Evolutionary conservation across 371 early-diverging fungal species (phyloP).

Genomic region (Dipsacomyces acuminosporus): DNA sequence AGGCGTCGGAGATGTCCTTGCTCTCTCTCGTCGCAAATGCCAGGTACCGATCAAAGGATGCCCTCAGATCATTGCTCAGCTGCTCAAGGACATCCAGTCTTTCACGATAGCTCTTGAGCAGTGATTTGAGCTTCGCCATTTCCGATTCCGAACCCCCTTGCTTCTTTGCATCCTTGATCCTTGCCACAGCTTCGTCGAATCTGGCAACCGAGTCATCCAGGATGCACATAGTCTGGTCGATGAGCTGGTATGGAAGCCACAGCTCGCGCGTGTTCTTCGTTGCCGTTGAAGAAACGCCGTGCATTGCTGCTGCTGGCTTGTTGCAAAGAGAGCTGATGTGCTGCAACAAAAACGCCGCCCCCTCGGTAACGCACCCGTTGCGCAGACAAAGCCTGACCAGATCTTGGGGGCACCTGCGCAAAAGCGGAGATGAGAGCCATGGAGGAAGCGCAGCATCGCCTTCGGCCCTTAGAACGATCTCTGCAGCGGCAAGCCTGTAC

Average conservation of each 20-base stretch:
- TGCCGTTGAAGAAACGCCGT: background rate
- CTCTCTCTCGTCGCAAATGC: constrained; percentile 37
- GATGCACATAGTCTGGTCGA: constrained; percentile 46
- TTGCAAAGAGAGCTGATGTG: constrained; percentile 23
- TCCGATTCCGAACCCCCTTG: constrained; percentile 5
- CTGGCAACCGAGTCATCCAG: constrained; percentile 32
- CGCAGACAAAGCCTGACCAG: constrained; percentile 49
- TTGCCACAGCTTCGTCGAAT: constrained; percentile 29
- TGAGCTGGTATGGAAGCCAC: constrained; percentile 48
- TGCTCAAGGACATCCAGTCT: constrained; percentile 21
- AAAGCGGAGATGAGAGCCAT: constrained; percentile 40
- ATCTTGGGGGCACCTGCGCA: constrained; percentile 46
- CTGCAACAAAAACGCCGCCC: constrained; percentile 39
- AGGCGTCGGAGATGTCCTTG: constrained; percentile 6
- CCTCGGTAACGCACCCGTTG: constrained; percentile 44
- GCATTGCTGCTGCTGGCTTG: constrained; percentile 8
- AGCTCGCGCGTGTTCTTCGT: constrained; percentile 25
- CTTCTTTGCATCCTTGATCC: constrained; percentile 24
- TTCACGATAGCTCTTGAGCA: constrained; percentile 31
- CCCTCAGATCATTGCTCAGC: constrained; percentile 12
- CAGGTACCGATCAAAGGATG: constrained; percentile 28
- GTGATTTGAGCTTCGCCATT: constrained; percentile 7
- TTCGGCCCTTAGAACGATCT: constrained; percentile 33
- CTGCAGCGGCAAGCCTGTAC: constrained; percentile 44
- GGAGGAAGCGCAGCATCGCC: constrained; percentile 37